Conservation (phyloP, 331 rosid genomes). For the Arachis monticola region DNA sequence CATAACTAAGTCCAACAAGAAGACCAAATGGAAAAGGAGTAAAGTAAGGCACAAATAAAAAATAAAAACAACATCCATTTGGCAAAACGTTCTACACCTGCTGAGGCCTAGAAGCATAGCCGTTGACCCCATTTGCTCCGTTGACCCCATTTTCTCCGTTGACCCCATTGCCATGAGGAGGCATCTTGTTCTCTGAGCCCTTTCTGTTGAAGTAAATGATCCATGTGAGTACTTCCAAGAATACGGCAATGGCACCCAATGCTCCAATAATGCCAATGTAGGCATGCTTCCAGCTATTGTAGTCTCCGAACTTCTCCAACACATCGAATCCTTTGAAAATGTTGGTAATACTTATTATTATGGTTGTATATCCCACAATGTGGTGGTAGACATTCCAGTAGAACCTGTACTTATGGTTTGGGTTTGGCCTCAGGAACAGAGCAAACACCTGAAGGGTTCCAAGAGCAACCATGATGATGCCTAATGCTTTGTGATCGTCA, state of each 20-base stretch:
- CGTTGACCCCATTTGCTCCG: constrained; percentile 48
- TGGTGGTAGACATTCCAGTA: constrained; percentile 82
- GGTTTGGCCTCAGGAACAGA: constrained; percentile 75
- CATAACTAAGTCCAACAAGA: constrained; percentile 41
- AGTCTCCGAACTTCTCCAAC: constrained; percentile 45
- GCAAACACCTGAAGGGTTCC: constrained; percentile 94
- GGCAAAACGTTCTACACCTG: constrained; percentile 35
- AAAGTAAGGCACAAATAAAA: constrained; percentile 35
- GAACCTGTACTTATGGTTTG: constrained; percentile 76
- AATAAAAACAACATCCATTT: constrained; percentile 30
- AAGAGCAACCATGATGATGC: constrained; percentile 60
- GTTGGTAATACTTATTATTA: constrained; percentile 62
- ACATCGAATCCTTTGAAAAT: constrained; percentile 67
- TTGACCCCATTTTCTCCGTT: not conserved
- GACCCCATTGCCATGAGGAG: constrained; percentile 2
- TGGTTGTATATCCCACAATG: constrained; percentile 65
- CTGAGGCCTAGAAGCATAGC: constrained; percentile 49
- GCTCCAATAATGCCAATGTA: constrained; percentile 69
- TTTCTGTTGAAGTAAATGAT: constrained; percentile 53
- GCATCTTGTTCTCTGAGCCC: constrained; percentile 37
- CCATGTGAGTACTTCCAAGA: constrained; percentile 71
- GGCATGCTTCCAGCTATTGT: constrained; percentile 60
- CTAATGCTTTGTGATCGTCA: constrained; percentile 59
- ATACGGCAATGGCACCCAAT: constrained; percentile 64
- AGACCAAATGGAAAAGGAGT: constrained; percentile 25